Evolutionary conservation across 768 basidiomycete genomes (phyloP), one percentile per base, ranked within the genome.

Genomic region (Leccinum imitatum): DNA sequence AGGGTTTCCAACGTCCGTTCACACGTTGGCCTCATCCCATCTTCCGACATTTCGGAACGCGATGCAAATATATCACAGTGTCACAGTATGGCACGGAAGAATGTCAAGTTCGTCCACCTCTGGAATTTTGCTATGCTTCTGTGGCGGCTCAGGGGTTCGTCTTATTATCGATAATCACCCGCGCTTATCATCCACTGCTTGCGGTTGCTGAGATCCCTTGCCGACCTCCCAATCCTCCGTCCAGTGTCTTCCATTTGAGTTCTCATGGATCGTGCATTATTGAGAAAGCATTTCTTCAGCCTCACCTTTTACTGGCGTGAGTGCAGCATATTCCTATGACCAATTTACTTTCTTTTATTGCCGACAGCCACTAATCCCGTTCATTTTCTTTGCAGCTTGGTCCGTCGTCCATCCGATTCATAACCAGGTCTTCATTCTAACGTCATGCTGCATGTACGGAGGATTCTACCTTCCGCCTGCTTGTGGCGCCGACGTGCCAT

Each of bases 81-180:
- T 65, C 60, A 59, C 58, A 61, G 53, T 52, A 51, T 63, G 59
- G 61, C 50, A 63, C 44, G 55, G 63, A 68, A 71, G 64, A 25
- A 55, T 14, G 55, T 53, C 63, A 41, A 67, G 56, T 62, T 61
- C 39, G 58, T 61, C 58, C 51, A 62, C 53, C 66, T 70, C 68
- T 62, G 57, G 59, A 59, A 68, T 57, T 58, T 65, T 63, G 53
- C 61, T 48, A 53, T 57, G 62, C 61, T 72, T 71, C 71, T 72
- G 63, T 72, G 63, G 67, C 67, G 61, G 55, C 63, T 61, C 60
- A 62, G 61, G 60, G 63, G 60, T 31, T 51, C 37, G 63, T 56
- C 50, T 62, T 63, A 60, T 47, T 52, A 67, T 69, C 60, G 67
- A 74, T 68, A 62, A 66, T 69, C 57, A 47, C 25, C 58, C 59